A percentile compares a stretch with the other conserved stretches of the same genome.
phyloP scores from a whole-genome alignment of 2,329 filamentous ascomycete species.

The Aspergillus arachidicola region DNA sequence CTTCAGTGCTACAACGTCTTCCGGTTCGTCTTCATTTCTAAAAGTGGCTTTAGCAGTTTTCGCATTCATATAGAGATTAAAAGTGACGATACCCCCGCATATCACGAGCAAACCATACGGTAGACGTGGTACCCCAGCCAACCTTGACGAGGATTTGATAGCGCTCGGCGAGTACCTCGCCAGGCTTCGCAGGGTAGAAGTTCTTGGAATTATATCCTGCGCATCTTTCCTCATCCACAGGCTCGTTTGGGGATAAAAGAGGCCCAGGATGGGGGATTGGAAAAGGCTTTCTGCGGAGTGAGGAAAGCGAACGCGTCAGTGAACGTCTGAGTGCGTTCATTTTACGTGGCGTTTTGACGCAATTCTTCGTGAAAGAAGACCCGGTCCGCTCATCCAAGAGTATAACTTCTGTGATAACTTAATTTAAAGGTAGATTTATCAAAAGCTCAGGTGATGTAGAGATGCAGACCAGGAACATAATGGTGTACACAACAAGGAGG shows the following conservation, averaged over 20 bases:
- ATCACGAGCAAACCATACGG: constrained; percentile 38
- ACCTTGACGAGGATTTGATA: constrained; percentile 33
- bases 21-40: constrained; percentile 20
- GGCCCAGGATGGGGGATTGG: constrained; percentile 26
- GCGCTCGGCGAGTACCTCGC: constrained; percentile 30
- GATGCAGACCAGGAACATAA: too few species aligned
- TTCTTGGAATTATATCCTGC: constrained; percentile 30
- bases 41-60: not conserved
- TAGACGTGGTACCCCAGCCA: constrained; percentile 34
- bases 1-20: constrained; percentile 31
- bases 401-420: not conserved
- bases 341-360: not conserved
- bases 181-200: constrained; percentile 36
- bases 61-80: not conserved
- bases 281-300: constrained; percentile 31
- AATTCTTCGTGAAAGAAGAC: not conserved
- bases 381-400: too few species aligned
- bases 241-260: constrained; percentile 23
- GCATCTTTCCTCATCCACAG: constrained; percentile 33
- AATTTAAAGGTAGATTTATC: not conserved
- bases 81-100: constrained; percentile 22
- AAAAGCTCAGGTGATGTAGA: too few species aligned
- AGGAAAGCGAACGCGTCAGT: constrained; percentile 32
- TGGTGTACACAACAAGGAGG: not conserved
- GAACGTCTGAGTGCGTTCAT: not conserved